These are phyloP conservation scores for Hymenoscyphus fructigenus DNA, from an alignment of 2,329 filamentous ascomycete species.

Conservation along the genomic window DNA sequence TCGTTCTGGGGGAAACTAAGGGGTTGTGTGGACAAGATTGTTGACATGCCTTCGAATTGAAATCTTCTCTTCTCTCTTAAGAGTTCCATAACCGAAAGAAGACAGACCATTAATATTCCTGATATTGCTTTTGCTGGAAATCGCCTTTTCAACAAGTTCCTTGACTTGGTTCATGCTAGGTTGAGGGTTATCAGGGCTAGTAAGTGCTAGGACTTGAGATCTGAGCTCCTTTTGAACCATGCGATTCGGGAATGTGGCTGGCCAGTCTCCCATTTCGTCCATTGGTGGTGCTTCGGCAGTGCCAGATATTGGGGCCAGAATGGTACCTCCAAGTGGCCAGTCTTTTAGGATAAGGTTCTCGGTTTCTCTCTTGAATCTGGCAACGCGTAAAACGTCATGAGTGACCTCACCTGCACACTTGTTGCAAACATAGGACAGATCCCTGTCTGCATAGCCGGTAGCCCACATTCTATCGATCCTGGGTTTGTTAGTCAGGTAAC, in stretches of 20 bases:
- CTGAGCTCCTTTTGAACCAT: constrained; percentile 51
- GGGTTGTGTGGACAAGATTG: not conserved
- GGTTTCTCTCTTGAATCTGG: constrained; percentile 60
- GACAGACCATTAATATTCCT: constrained; percentile 41
- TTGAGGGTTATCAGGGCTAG: constrained; percentile 31
- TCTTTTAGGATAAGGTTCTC: constrained; percentile 45
- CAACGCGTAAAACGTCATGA: constrained; percentile 59
- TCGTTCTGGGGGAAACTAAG: not conserved
- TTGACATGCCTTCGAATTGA: constrained; percentile 46
- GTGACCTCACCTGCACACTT: constrained; percentile 51
- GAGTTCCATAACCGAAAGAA: constrained; percentile 25
- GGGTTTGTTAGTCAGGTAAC: constrained; percentile 15
- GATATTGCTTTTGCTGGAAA: constrained; percentile 43
- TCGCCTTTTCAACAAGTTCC: constrained; percentile 46
- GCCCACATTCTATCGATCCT: constrained; percentile 41
- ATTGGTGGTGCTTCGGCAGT: constrained; percentile 42
- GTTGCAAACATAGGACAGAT: constrained; percentile 51
- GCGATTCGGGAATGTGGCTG: constrained; percentile 56
- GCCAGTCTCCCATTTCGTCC: constrained; percentile 16
- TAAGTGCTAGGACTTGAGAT: constrained; percentile 42
- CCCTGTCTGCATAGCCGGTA: constrained; percentile 59
- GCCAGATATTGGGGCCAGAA: constrained; percentile 56
- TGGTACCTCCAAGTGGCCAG: constrained; percentile 65
- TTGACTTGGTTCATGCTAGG: constrained; percentile 53
- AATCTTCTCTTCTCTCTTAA: constrained; percentile 39